phyloP scores from a whole-genome alignment of 179 eudicot species.

The Corrigiola litoralis region DNA sequence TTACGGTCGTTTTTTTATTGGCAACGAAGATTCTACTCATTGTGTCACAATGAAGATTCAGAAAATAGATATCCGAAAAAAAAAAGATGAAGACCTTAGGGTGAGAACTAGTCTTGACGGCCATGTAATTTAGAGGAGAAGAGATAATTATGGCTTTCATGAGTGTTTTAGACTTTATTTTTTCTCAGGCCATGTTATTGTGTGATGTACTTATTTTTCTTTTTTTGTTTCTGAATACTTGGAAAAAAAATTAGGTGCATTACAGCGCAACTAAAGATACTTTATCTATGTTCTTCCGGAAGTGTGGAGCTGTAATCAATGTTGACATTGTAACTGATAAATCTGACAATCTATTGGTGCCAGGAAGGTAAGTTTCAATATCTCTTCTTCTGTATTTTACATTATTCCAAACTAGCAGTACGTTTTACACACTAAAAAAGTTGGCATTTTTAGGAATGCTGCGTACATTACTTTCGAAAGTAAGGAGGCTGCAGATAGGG shows the following conservation, averaged over 20 bases:
- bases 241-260: constrained; percentile 33
- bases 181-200: too few relatives aligned
- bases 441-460: constrained; percentile 7
- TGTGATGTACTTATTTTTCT: too few relatives aligned
- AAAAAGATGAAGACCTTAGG: too few relatives aligned
- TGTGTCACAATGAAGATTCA: too few relatives aligned
- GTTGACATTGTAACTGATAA: constrained; percentile 24
- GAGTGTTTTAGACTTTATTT: too few relatives aligned
- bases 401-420: neutral
- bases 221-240: too few relatives aligned
- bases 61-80: too few relatives aligned
- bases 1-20: too few relatives aligned
- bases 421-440: neutral
- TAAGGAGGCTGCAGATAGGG: constrained; percentile 21
- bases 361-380: constrained; percentile 30
- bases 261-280: constrained; percentile 37
- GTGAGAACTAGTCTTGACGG: too few relatives aligned
- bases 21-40: too few relatives aligned
- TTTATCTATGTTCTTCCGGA: constrained; percentile 31
- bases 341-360: neutral
- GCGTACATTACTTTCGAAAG: constrained; percentile 24
- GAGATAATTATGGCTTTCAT: too few relatives aligned
- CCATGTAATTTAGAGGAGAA: too few relatives aligned
- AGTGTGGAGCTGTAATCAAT: constrained; percentile 37
- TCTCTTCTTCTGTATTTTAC: neutral